A percentile compares a stretch with the other conserved stretches of the same genome.
phyloP scores from a whole-genome alignment of 495 filamentous ascomycete genomes.

The Talaromyces adpressus region DNA sequence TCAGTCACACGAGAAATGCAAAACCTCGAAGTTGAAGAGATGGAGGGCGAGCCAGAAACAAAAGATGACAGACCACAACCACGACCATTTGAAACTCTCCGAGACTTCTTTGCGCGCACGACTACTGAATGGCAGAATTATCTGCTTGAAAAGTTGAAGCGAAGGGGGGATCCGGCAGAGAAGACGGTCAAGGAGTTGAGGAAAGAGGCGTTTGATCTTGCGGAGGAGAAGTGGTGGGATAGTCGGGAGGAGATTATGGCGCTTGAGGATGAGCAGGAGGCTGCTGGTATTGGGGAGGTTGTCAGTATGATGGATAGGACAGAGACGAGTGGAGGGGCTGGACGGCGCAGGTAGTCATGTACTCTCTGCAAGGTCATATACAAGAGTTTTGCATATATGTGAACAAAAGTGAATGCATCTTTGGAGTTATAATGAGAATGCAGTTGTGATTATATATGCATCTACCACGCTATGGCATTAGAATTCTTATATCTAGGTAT shows the following conservation, averaged over 20 bases:
- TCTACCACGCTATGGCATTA: not conserved
- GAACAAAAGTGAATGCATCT: not conserved
- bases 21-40: slow-evolving; percentile 52
- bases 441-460: not conserved
- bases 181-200: slow-evolving; percentile 86
- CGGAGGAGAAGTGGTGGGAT: slow-evolving; percentile 98
- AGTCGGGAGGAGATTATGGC: slow-evolving; percentile 89
- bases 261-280: slow-evolving; percentile 93
- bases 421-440: not conserved
- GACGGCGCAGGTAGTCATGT: slow-evolving; percentile 46
- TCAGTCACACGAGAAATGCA: slow-evolving; percentile 52
- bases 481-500: not conserved
- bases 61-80: slow-evolving; percentile 43
- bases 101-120: slow-evolving; percentile 87
- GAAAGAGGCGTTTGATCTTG: slow-evolving; percentile 76
- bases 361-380: not conserved
- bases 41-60: slow-evolving; percentile 38
- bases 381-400: not conserved
- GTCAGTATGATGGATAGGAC: slow-evolving; percentile 72
- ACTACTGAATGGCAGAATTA: slow-evolving; percentile 85
- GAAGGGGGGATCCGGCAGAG: slow-evolving; percentile 41
- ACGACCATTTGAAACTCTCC: slow-evolving; percentile 85
- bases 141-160: slow-evolving; percentile 59
- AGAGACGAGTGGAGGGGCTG: slow-evolving; percentile 49
- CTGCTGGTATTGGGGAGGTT: slow-evolving; percentile 90